Evolutionary conservation across 805 yeast genomes (phyloP), one percentile per base, ranked within the genome.

Genomic region (Grigorovia transvaalensis): DNA sequence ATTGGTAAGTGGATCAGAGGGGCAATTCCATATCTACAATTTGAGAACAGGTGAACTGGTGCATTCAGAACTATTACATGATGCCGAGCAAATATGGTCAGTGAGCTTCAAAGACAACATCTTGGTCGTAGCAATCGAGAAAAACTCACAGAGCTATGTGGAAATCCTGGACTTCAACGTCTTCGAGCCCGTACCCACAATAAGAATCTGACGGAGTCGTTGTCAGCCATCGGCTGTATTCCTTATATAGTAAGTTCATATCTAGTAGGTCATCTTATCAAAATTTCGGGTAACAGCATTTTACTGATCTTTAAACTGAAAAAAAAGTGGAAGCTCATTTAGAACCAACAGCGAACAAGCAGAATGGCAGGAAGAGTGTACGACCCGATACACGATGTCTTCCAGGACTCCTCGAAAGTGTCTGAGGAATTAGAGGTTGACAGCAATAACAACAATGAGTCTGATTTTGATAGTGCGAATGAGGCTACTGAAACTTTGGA

Each of bases 81-180:
- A 85, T 63, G 82, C 87, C 15, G 95, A 93, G 9, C 84, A 87
- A 42, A 88, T 91, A 40, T 93, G 99, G 99, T 96, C 93, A 58
- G 96, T 91, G 2, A 79, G 85, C 60, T 88, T 89, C 61, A 95
- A 88, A 62, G 80, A 82, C 57, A 78, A 85, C 53, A 76, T 89
- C 49, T 85, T 97, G 63, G 87, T 91, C 42, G 91, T 95, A 19
- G 98, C 99, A 0, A 93, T 90, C 9, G 95, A 88, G 65, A 75
- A 80, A 51, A 80, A 77, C 43, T 78, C 78, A 9, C 76, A 75
- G 55, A 88, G 96, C 2, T 84, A 73, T 63, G 81, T 93, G 54
- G 97, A 90, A 66, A 82, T 93, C 30, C 70, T 89, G 48, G 96
- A 89, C 64, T 91, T 88, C 69, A 84, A 86, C 47, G 53, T 51